Evolutionary conservation across 176 grass and related monocot species (phyloP), one percentile per base, ranked within the genome.

Genomic region (Leersia perrieri): DNA sequence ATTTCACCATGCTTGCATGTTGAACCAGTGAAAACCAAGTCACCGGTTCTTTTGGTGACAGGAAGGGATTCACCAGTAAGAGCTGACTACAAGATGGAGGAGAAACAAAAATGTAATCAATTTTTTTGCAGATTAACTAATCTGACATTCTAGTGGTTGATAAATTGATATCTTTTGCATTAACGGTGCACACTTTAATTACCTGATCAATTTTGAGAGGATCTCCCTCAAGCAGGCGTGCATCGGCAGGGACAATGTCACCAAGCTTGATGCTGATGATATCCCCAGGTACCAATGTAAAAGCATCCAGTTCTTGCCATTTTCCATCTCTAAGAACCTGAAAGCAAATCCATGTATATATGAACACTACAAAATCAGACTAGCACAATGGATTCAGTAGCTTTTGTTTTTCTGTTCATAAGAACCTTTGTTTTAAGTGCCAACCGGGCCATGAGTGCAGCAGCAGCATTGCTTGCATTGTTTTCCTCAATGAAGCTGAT

Each of bases 401-500:
- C 10, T 63, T 30, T 40, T 38, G n/a, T 71, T 5, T 12, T 30
- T 25, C 11, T 72, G 36, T 65, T 49, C 33, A 65, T 77, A 23
- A 68, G 23, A 60, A 94, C 92, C 82, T 88, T 94, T 74, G 90
- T 84, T 81, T 80, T 90, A 2, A 45, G 88, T 14, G 93, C 93
- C 26, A 97, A 87, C 29, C 36, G 83, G 51, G 90, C 88, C 93
- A 97, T 93, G 58, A 93, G 88, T n/a, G 88, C 68, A 5, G 90
- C 81, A 51, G 90, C 93, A 16, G 93, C 93, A 70, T 87, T 83
- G 47, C 90, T 90, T 23, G 94, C 94, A 83, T 93, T 97, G 5
- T 93, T 97, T 85, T 97, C 94, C 75, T 97, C 90, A 15, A 93
- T 51, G 78, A 97, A 97, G 83, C 90, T 93, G 70, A 97, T 97